Base-by-base conservation (phyloP, 2,329 filamentous ascomycete species). In the Neopestalotiopsis sp. region DNA sequence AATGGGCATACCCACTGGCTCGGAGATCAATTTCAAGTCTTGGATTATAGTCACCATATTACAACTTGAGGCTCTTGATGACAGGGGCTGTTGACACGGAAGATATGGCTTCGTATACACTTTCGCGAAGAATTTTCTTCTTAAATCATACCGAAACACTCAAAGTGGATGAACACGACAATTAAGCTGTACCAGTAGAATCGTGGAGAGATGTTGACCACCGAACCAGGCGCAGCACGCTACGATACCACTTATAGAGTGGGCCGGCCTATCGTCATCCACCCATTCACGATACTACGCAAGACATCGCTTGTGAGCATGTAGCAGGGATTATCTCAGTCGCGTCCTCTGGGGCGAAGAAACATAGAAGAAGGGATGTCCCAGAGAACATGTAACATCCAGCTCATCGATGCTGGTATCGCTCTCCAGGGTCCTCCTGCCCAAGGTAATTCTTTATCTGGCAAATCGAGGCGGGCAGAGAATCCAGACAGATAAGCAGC, bases 111-210 rank as follows among this genome's bases (percentile, higher is more conserved):
- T 24, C n/a, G 45, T 52, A 52, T 52, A 52, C 17, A 9, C 3
- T 52, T 52, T 7, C 5, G 45, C 45, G 45, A n/a, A 52, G 45
- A 24, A 52, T 52, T 52, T 52, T 52, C 20, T 20, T 24, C 9
- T 52, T 52, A 52, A 52, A 52, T 52, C 45, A 52, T 52, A n/a
- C n/a, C 45, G 45, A 52, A 52, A 52, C 45, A 52, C n/a, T n/a
- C 45, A 17, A 52, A 52, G 45, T 52, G 45, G 45, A 52, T n/a
- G 9, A 52, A 9, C n/a, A 20, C 17, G 20, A 20, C 17, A 17
- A 52, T 52, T 14, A 17, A 52, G 45, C 24, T n/a, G 45, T 52
- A 17, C 7, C 24, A 28, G 24, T 28, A 0, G 24, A 20, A 17
- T 52, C 45, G 45, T 52, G 14, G 45, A 52, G 45, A 52, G 17